Percentiles rank a stretch among this genome's conserved stretches.
phyloP scores from a whole-genome alignment of 345 rosid species.

The Salix brachista region DNA sequence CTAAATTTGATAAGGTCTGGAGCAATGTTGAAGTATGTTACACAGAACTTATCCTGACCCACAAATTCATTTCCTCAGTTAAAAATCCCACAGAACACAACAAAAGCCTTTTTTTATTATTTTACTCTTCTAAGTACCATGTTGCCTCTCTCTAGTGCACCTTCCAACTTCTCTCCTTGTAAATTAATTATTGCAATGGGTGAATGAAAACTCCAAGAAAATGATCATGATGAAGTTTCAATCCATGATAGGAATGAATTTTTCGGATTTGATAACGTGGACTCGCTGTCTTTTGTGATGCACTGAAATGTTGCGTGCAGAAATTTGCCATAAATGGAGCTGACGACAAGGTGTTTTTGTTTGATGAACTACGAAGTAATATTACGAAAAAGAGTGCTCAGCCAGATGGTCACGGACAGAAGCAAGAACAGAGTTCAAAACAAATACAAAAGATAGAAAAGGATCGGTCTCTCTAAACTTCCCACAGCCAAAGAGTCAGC shows the following conservation, averaged over 20 bases:
- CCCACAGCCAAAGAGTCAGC: too few species aligned
- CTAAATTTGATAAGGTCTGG: not conserved
- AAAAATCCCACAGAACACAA: not conserved
- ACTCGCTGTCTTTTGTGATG: not conserved
- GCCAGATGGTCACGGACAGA: too few species aligned
- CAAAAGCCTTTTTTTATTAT: not conserved
- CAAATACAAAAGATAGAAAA: too few species aligned
- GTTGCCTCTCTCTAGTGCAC: not conserved
- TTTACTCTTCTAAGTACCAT: not conserved
- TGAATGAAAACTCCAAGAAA: constrained; percentile 10
- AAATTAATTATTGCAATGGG: constrained; percentile 11
- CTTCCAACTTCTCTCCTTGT: not conserved
- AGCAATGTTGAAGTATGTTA: constrained; percentile 5
- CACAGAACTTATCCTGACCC: constrained; percentile 12
- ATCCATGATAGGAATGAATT: not conserved
- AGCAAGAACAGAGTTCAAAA: too few species aligned
- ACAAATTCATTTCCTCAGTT: constrained; percentile 3
- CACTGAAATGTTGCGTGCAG: constrained; percentile 14
- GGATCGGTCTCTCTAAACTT: too few species aligned
- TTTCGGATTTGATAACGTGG: not conserved
- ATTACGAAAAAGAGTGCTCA: constrained; percentile 16
- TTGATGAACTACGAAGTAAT: too few species aligned
- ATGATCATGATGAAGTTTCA: not conserved
- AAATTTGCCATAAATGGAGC: constrained; percentile 22
- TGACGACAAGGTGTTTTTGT: constrained; percentile 25